Evolutionary conservation across 1,284 basidiomycete genomes (phyloP).

Genomic region (Tilletia horrida): DNA sequence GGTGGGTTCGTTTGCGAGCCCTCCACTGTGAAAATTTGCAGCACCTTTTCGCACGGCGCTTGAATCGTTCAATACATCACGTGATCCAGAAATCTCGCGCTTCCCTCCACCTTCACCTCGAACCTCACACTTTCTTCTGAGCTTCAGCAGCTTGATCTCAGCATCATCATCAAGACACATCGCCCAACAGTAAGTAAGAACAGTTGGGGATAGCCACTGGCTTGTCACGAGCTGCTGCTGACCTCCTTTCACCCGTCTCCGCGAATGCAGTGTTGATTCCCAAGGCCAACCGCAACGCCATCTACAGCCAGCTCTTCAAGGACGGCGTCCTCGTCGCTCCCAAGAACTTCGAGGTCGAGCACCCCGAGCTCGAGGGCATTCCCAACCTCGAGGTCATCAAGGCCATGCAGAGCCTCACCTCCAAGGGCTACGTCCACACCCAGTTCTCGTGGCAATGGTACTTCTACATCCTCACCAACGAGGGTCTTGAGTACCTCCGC

Average conservation of each 20-base stretch:
- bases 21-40: neutral
- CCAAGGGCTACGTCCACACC: constrained; percentile 92
- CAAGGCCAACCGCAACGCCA: constrained; percentile 54
- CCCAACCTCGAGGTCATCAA: constrained; percentile 99
- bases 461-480: constrained; percentile 55
- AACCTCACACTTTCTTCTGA: neutral
- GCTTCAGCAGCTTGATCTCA: neutral
- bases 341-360: constrained; percentile 98
- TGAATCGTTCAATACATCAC: neutral
- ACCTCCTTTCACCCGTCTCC: neutral
- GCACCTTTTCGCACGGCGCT: neutral
- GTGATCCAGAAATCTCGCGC: neutral
- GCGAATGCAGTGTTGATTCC: constrained; percentile 53
- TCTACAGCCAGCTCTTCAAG: constrained; percentile 55
- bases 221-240: no score
- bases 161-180: constrained; percentile 8
- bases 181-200: constrained; percentile 13
- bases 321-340: constrained; percentile 92
- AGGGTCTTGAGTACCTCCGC: constrained; percentile 55
- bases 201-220: no score
- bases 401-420: constrained; percentile 95
- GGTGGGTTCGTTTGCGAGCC: neutral
- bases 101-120: neutral
- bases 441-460: constrained; percentile 64
- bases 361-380: constrained; percentile 86